Evolutionary conservation across 345 rosid species (phyloP).

Genomic region (Arabis alpina): DNA sequence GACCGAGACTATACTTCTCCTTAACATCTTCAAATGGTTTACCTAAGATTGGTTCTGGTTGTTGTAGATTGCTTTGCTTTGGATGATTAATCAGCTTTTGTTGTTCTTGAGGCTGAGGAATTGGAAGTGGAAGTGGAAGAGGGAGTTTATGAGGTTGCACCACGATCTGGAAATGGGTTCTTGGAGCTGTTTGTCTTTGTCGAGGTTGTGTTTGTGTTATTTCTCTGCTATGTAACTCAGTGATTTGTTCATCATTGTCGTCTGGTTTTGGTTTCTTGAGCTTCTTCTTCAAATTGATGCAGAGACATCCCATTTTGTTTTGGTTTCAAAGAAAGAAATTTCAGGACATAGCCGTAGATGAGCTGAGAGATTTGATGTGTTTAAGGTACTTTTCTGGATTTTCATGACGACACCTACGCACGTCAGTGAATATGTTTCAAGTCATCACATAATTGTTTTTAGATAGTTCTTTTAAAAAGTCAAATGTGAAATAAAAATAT

Average conservation of each 20-base stretch:
- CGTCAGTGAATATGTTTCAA: slow-evolving; percentile 23
- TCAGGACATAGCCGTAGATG: slow-evolving; percentile 15
- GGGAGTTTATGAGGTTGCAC: slow-evolving; percentile 41
- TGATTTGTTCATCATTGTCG: slow-evolving; percentile 17
- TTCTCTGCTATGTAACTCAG: slow-evolving; percentile 11
- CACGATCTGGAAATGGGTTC: slow-evolving; percentile 36
- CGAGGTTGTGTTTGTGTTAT: slow-evolving; percentile 20
- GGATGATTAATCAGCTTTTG: slow-evolving; percentile 9
- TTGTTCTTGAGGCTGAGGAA: slow-evolving; percentile 37
- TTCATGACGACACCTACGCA: slow-evolving; percentile 40
- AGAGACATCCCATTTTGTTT: slow-evolving; percentile 38
- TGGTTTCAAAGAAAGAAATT: slow-evolving; percentile 1
- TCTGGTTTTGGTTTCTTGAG: slow-evolving; percentile 33
- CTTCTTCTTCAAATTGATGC: slow-evolving; percentile 41
- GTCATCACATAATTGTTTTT: background rate
- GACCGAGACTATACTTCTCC: slow-evolving; percentile 58
- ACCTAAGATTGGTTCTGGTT: slow-evolving; percentile 59
- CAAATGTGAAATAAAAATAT: slow-evolving; percentile 3
- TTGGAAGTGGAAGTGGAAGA: slow-evolving; percentile 26
- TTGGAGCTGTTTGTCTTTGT: slow-evolving; percentile 37
- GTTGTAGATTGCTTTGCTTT: slow-evolving; percentile 11
- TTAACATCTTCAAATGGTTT: slow-evolving; percentile 73
- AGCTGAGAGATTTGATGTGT: background rate
- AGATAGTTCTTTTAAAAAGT: slow-evolving; percentile 4
- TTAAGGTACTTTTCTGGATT: slow-evolving; percentile 10